These are phyloP conservation scores for Vitis rupestris DNA, from an alignment of 164 flowering plant species.

Conservation along the genomic window DNA sequence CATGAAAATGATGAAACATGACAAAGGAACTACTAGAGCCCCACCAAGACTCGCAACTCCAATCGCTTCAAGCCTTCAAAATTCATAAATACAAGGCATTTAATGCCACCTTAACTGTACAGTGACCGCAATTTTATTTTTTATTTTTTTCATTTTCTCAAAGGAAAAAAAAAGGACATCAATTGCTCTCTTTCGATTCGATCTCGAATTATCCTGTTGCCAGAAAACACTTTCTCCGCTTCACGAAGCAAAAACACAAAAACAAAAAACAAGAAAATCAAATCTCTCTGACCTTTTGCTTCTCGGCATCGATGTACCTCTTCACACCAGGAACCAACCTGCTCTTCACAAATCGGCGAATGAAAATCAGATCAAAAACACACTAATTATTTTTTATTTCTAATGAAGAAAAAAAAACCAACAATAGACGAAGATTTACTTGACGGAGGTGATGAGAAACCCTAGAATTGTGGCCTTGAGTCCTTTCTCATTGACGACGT, in stretches of 20 bases:
- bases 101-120: not conserved
- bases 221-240: not conserved
- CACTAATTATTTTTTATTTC: not conserved
- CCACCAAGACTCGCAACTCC: no score
- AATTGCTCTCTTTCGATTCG: not conserved
- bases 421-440: slow-evolving; percentile 32
- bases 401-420: not conserved
- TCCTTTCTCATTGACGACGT: slow-evolving; percentile 56
- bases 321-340: slow-evolving; percentile 81
- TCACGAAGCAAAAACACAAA: no score
- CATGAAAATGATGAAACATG: no score
- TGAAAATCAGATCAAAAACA: not conserved
- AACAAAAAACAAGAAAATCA: not conserved
- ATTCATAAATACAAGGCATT: not conserved
- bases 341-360: not conserved
- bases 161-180: not conserved
- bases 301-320: slow-evolving; percentile 73
- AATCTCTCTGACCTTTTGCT: slow-evolving; percentile 62
- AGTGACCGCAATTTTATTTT: no score
- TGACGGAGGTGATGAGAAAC: slow-evolving; percentile 48
- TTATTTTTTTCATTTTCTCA: no score
- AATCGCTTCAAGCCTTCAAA: not conserved
- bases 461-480: slow-evolving; percentile 46
- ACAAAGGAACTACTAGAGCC: no score
- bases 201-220: not conserved